Conservation (phyloP, 371 early-diverging fungal species). For the Chytridiales sp. region DNA sequence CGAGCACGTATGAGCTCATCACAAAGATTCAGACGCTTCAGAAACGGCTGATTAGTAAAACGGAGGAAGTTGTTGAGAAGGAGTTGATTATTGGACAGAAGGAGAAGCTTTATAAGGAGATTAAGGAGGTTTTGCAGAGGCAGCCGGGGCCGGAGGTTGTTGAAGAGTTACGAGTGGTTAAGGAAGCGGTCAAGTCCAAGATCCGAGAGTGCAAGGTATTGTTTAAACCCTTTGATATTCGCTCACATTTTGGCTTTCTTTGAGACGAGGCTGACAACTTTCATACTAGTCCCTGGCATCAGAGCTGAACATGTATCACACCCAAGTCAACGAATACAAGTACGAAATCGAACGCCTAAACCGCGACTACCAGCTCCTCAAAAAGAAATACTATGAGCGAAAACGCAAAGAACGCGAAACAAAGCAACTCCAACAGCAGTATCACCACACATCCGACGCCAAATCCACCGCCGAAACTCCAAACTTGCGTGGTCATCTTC, state of each 20-base stretch:
- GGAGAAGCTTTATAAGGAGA: constrained; percentile 49
- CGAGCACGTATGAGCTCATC: constrained; percentile 49
- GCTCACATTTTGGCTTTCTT: neutral
- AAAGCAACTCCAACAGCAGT: too few relatives aligned
- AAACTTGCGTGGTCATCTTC: too few relatives aligned
- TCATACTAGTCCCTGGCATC: constrained; percentile 38
- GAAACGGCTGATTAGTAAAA: constrained; percentile 48
- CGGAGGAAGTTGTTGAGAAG: constrained; percentile 50
- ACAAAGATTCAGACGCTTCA: constrained; percentile 54
- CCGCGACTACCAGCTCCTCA: constrained; percentile 39
- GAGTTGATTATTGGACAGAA: constrained; percentile 47
- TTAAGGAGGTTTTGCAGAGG: constrained; percentile 46
- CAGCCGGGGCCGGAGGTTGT: constrained; percentile 54
- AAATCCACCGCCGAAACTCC: too few relatives aligned
- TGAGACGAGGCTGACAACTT: neutral
- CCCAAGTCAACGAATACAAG: constrained; percentile 51
- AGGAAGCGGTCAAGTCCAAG: constrained; percentile 46
- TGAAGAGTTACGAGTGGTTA: constrained; percentile 43
- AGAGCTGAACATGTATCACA: constrained; percentile 55
- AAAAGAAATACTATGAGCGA: constrained; percentile 42
- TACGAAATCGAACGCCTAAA: constrained; percentile 48
- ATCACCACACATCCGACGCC: too few relatives aligned
- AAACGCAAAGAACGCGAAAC: constrained; percentile 21
- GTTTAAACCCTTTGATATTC: neutral
- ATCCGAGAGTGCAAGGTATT: constrained; percentile 47